A percentile compares a stretch with the other conserved stretches of the same genome.
Evolutionary conservation across 1,284 basidiomycete species (phyloP).

Genomic region (Leucoagaricus sp.): DNA sequence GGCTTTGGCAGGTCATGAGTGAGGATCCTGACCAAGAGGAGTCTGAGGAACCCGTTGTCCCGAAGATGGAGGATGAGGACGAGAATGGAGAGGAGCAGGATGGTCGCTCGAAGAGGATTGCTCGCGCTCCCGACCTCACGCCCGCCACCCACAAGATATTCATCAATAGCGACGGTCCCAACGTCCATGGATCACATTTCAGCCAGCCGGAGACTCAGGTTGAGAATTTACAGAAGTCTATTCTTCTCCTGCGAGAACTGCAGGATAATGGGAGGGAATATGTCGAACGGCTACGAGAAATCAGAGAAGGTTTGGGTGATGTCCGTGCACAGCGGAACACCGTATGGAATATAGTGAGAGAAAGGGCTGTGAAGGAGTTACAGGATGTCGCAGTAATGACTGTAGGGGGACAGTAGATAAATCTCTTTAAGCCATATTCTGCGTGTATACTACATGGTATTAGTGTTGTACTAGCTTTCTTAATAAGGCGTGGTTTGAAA

Average conservation of each 20-base stretch:
- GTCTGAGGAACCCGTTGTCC: slow-evolving; percentile 44
- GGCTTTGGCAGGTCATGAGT: slow-evolving; percentile 76
- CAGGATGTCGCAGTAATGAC: slow-evolving; percentile 57
- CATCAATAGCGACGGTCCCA: slow-evolving; percentile 42
- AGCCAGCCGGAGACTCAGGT: slow-evolving; percentile 62
- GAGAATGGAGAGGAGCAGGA: slow-evolving; percentile 50
- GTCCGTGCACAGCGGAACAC: slow-evolving; percentile 65
- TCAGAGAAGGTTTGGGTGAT: slow-evolving; percentile 74
- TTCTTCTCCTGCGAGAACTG: slow-evolving; percentile 70
- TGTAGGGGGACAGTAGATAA: slow-evolving; percentile 19
- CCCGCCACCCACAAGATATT: slow-evolving; percentile 69
- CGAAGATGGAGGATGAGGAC: slow-evolving; percentile 69
- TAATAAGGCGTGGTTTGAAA: not conserved
- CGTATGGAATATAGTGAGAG: slow-evolving; percentile 74
- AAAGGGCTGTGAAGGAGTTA: slow-evolving; percentile 71
- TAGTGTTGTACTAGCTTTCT: not conserved
- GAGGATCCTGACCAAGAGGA: slow-evolving; percentile 54
- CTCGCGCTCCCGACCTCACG: slow-evolving; percentile 64
- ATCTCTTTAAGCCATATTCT: not conserved
- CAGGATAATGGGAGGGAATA: slow-evolving; percentile 83
- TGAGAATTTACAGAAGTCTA: slow-evolving; percentile 69
- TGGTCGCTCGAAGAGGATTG: slow-evolving; percentile 50
- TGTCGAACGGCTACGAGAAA: slow-evolving; percentile 76
- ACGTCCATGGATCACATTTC: slow-evolving; percentile 61
- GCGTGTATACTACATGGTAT: not conserved